These are phyloP conservation scores for Lippia alba DNA, from an alignment of 305 asterid genomes.

Conservation along the genomic window DNA sequence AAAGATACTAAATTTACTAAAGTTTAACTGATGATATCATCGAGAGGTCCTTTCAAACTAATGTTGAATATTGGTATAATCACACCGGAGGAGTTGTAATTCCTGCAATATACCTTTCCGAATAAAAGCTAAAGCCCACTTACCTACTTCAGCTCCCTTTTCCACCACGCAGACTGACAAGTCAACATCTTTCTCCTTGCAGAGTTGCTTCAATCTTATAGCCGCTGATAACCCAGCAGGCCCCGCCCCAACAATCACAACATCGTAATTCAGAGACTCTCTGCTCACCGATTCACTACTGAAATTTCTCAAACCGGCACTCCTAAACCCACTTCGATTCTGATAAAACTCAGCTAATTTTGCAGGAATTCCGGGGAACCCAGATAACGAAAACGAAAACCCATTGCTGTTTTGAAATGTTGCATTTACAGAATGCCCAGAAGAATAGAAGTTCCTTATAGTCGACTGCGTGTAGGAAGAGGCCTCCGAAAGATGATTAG, in stretches of 20 bases:
- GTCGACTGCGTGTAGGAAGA: conserved; percentile 27
- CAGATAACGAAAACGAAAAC: conserved; percentile 39
- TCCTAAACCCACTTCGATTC: conserved; percentile 37
- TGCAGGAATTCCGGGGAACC: conserved; percentile 32
- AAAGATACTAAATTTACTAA: too few species aligned
- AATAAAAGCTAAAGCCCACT: conserved; percentile 12
- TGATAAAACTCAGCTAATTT: conserved; percentile 31
- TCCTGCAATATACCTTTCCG: too few species aligned
- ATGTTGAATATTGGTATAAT: too few species aligned
- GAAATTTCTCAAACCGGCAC: conserved; percentile 45
- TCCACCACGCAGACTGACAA: conserved; percentile 93
- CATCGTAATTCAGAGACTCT: conserved; percentile 84
- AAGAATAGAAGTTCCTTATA: conserved; percentile 10
- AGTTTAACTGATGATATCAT: too few species aligned
- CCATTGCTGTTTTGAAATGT: conserved; percentile 26
- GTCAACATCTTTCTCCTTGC: conserved; percentile 76
- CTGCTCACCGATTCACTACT: conserved; percentile 61
- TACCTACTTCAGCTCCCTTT: conserved; percentile 99
- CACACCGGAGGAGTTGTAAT: too few species aligned
- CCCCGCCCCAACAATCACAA: conserved; percentile 96
- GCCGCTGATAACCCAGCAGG: conserved; percentile 99
- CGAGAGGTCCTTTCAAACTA: too few species aligned
- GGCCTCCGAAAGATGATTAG: conserved; percentile 25
- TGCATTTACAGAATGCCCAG: conserved; percentile 32
- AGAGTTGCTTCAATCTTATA: conserved; percentile 82